A percentile compares a stretch with the other conserved stretches of the same genome.
Evolutionary conservation across 1,284 basidiomycete species (phyloP).

Genomic region (Moesziomyces parantarcticus): DNA sequence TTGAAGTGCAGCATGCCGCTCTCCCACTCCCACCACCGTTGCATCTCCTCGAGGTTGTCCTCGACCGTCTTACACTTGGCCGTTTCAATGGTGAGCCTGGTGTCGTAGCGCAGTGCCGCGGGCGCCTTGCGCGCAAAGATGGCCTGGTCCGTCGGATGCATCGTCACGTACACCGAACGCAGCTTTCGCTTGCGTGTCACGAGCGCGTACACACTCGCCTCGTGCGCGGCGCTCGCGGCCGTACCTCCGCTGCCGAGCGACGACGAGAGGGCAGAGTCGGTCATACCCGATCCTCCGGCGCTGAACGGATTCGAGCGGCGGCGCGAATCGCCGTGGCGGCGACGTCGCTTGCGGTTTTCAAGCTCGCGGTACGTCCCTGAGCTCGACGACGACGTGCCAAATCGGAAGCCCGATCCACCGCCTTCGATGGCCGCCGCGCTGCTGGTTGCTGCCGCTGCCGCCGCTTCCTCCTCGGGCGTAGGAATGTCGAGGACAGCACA

Average conservation of each 20-base stretch:
- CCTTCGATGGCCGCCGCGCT: constrained; percentile 20
- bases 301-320: constrained; percentile 40
- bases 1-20: constrained; percentile 47
- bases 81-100: constrained; percentile 42
- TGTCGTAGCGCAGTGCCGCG: constrained; percentile 32
- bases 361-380: constrained; percentile 43
- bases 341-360: constrained; percentile 34
- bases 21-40: constrained; percentile 52
- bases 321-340: constrained; percentile 34
- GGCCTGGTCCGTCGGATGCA: constrained; percentile 44
- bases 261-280: constrained; percentile 30
- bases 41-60: constrained; percentile 50
- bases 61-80: constrained; percentile 41
- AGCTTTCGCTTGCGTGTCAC: constrained; percentile 48
- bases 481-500: constrained; percentile 49
- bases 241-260: constrained; percentile 27
- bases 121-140: constrained; percentile 51
- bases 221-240: constrained; percentile 21
- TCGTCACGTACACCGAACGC: constrained; percentile 44
- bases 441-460: constrained; percentile 25
- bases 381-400: constrained; percentile 35
- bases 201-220: constrained; percentile 41
- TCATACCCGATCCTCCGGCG: constrained; percentile 26
- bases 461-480: constrained; percentile 40
- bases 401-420: constrained; percentile 32